Evolutionary conservation across 2,329 filamentous ascomycete species (phyloP).

Genomic region (Emergomyces pasteurianus): DNA sequence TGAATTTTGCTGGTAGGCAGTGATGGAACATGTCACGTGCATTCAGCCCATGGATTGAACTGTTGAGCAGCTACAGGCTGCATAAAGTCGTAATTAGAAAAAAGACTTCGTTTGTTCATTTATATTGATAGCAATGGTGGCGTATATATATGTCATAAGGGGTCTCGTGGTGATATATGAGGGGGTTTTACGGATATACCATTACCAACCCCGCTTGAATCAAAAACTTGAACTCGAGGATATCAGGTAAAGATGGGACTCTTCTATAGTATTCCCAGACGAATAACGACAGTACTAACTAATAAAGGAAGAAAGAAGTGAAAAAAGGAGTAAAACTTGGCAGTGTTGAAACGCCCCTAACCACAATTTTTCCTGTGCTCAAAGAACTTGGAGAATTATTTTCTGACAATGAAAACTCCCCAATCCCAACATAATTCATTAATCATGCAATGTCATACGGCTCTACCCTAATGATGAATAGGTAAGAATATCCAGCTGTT

Average conservation of each 20-base stretch:
- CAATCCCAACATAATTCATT: neutral
- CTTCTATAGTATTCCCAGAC: neutral
- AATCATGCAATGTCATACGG: neutral
- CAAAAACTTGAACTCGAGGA: neutral
- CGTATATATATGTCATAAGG: neutral
- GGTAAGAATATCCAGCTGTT: neutral
- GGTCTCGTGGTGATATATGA: neutral
- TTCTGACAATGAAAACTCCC: neutral
- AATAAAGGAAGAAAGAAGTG: neutral
- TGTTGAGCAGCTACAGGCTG: neutral
- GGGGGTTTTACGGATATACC: neutral
- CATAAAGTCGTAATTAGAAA: too few species aligned
- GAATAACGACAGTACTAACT: neutral
- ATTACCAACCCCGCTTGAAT: neutral
- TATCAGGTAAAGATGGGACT: neutral
- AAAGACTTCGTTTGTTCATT: neutral
- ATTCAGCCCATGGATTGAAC: neutral
- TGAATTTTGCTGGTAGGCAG: too few species aligned
- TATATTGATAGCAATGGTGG: neutral
- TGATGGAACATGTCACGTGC: neutral
- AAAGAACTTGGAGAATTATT: neutral
- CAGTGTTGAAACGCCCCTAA: neutral
- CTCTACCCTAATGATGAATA: conserved; percentile 1
- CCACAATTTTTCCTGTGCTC: neutral
- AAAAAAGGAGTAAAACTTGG: neutral